phyloP scores from a whole-genome alignment of 371 early-diverging fungal genomes.

The Mortierella sp. region DNA sequence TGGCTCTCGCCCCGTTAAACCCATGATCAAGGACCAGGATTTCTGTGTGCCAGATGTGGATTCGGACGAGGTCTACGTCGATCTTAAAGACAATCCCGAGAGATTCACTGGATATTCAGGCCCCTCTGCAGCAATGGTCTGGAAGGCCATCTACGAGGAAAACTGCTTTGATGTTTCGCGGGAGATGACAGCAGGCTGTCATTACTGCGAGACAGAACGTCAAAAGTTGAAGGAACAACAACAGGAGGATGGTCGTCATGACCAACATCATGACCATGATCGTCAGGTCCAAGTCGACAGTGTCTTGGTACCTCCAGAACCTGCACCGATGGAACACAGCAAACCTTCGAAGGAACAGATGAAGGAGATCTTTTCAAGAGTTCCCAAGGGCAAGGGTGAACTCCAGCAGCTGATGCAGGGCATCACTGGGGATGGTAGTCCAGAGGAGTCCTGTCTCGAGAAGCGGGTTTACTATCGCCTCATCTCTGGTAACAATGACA shows the following conservation, averaged over 20 bases:
- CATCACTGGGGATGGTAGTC: slow-evolving; percentile 58
- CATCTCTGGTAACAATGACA: slow-evolving; percentile 80
- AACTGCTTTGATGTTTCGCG: slow-evolving; percentile 91
- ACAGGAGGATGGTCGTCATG: no score
- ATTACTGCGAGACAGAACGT: slow-evolving; percentile 29
- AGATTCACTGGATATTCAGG: slow-evolving; percentile 97
- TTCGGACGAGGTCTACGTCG: slow-evolving; percentile 85
- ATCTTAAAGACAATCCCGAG: slow-evolving; percentile 93
- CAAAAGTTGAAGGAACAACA: slow-evolving; percentile 18
- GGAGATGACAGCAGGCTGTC: slow-evolving; percentile 61
- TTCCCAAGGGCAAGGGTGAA: slow-evolving; percentile 40
- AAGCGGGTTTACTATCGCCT: slow-evolving; percentile 93
- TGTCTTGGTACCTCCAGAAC: slow-evolving; percentile 38
- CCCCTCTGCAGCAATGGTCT: slow-evolving; percentile 86
- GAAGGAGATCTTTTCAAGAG: slow-evolving; percentile 42
- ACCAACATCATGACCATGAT: slow-evolving; percentile 5
- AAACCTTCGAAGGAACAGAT: slow-evolving; percentile 45
- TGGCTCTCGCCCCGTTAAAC: slow-evolving; percentile 13
- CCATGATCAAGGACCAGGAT: slow-evolving; percentile 51
- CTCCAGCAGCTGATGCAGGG: slow-evolving; percentile 34
- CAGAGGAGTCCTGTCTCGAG: slow-evolving; percentile 77
- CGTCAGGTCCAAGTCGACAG: slow-evolving; percentile 9
- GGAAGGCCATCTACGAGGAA: slow-evolving; percentile 95
- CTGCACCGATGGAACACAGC: slow-evolving; percentile 29
- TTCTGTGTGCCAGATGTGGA: slow-evolving; percentile 39